A percentile compares a stretch with the other conserved stretches of the same genome.
These are phyloP conservation scores for Colletotrichum sp. DNA, from an alignment of 2,329 filamentous ascomycete genomes.

Conservation along the genomic window DNA sequence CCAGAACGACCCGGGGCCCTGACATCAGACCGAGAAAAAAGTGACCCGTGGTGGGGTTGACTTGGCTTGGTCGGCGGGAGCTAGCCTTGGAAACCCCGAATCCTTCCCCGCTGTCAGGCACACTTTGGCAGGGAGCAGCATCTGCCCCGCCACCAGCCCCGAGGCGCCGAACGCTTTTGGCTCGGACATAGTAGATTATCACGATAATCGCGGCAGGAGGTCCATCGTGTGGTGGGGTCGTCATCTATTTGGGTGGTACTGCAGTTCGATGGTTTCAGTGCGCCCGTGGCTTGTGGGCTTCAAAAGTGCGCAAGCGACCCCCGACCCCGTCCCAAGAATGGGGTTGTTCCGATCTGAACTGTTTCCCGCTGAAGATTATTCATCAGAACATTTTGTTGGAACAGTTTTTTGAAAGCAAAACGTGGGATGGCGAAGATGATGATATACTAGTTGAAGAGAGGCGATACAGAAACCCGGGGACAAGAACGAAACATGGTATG, in stretches of 20 bases:
- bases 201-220: conserved; percentile 12
- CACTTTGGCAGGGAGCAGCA: not conserved
- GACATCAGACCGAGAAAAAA: conserved; percentile 15
- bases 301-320: not conserved
- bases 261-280: not conserved
- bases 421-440: not conserved
- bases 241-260: not conserved
- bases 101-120: conserved; percentile 7
- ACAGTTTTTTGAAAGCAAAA: not conserved
- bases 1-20: conserved; percentile 3
- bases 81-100: conserved; percentile 8
- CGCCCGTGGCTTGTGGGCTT: not conserved
- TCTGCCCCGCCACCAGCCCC: conserved; percentile 8
- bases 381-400: not conserved
- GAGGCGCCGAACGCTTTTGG: conserved; percentile 5
- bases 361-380: not conserved
- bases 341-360: not conserved
- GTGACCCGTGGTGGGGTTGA: not conserved
- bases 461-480: not conserved
- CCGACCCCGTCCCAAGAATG: not conserved
- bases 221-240: not conserved
- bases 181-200: conserved; percentile 18
- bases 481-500: not conserved
- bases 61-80: conserved; percentile 2
- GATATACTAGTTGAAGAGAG: not conserved